Evolutionary conservation across 306 rosid genomes (phyloP).

Genomic region (Castanospermum australe): DNA sequence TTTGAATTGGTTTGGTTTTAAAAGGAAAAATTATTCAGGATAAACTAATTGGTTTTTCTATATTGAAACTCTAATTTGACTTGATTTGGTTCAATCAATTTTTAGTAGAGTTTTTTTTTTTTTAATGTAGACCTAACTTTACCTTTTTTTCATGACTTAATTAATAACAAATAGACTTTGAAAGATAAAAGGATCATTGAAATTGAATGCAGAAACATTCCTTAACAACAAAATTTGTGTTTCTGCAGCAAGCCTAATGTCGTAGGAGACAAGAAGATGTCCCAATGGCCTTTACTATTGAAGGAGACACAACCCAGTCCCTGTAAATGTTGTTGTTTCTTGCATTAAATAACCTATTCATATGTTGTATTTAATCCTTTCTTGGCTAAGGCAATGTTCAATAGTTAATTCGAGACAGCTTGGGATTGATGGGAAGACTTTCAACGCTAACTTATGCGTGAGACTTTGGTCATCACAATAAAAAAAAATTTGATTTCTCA

Average conservation of each 20-base stretch:
- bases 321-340: neutral
- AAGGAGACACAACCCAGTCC: constrained; percentile 17
- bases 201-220: neutral
- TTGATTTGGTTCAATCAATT: too few species aligned
- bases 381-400: neutral
- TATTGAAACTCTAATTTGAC: too few species aligned
- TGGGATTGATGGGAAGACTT: constrained; percentile 23
- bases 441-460: constrained; percentile 18
- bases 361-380: neutral
- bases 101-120: too few species aligned
- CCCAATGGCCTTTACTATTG: neutral
- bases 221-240: neutral
- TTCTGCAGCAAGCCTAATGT: neutral
- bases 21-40: too few species aligned
- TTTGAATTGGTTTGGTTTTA: too few species aligned
- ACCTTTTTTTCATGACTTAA: too few species aligned
- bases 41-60: too few species aligned
- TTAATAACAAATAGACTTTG: too few species aligned
- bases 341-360: neutral
- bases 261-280: neutral
- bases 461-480: neutral
- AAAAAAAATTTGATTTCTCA: neutral
- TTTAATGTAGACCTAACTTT: too few species aligned
- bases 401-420: neutral
- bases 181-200: neutral